These are phyloP conservation scores for Phytophthora pisi DNA, from an alignment of 352 stramenopile species.

Conservation along the genomic window DNA sequence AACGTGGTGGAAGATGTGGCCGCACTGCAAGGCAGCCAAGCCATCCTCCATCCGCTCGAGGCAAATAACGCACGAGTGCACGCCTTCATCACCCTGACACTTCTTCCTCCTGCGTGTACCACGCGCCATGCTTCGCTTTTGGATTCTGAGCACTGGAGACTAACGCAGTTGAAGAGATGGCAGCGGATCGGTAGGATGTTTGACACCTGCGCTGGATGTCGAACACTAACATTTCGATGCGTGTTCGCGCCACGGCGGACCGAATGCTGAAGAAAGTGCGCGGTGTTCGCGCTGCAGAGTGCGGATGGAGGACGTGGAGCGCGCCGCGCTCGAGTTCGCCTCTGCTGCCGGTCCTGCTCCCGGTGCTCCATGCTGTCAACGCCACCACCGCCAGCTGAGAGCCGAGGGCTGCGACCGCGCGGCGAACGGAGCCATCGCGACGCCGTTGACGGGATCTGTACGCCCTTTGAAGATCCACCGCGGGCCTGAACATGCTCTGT, in stretches of 20 bases:
- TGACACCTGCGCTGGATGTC: not conserved
- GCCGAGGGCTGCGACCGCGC: not conserved
- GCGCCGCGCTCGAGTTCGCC: constrained; percentile 10
- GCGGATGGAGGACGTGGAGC: constrained; percentile 25
- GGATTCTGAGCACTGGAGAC: not conserved
- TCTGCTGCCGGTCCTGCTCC: not conserved
- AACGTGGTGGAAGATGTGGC: constrained; percentile 50
- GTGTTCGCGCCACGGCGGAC: constrained; percentile 9
- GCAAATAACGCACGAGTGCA: constrained; percentile 41
- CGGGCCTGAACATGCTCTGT: not conserved
- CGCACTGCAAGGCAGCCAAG: constrained; percentile 40
- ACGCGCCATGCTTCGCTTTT: not conserved
- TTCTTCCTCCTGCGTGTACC: not conserved
- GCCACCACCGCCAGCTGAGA: constrained; percentile 1
- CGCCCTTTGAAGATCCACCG: not conserved
- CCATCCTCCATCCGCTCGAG: constrained; percentile 41
- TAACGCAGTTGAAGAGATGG: constrained; percentile 32
- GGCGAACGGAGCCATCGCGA: not conserved
- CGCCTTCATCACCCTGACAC: not conserved
- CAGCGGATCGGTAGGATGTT: constrained; percentile 46
- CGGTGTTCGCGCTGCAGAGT: constrained; percentile 20
- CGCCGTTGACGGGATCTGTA: not conserved
- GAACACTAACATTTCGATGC: constrained; percentile 19
- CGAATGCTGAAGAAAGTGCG: constrained; percentile 27
- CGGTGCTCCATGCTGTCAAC: constrained; percentile 11